These are phyloP conservation scores for Tremella fuciformis DNA, from an alignment of 768 basidiomycete species.

Conservation along the genomic window DNA sequence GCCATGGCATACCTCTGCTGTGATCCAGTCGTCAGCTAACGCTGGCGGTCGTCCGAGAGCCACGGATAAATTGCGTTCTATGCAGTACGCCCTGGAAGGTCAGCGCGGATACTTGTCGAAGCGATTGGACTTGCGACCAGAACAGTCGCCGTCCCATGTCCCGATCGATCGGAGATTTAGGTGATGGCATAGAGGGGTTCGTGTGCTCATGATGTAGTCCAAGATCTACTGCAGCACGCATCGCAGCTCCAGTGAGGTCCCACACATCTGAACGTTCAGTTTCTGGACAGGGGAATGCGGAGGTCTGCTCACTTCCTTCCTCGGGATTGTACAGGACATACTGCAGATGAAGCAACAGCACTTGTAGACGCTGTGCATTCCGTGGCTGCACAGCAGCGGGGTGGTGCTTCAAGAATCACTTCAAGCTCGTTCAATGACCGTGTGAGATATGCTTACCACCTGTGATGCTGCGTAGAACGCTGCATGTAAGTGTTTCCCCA, in stretches of 20 bases:
- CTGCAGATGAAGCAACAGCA: constrained; percentile 16
- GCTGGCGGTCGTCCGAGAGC: constrained; percentile 18
- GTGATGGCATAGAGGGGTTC: background rate
- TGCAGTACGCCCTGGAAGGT: constrained; percentile 20
- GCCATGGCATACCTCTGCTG: constrained; percentile 11
- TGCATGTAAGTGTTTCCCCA: background rate
- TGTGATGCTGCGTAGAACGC: background rate
- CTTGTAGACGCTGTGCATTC: constrained; percentile 13
- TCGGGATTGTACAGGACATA: constrained; percentile 22
- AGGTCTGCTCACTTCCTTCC: constrained; percentile 15
- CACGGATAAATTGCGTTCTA: constrained; percentile 17
- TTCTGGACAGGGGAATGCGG: background rate
- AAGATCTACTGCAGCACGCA: constrained; percentile 17
- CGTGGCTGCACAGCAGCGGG: background rate
- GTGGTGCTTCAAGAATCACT: background rate
- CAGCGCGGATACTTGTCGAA: background rate
- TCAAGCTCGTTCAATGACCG: background rate
- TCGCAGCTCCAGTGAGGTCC: constrained; percentile 19
- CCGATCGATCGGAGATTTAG: constrained; percentile 8
- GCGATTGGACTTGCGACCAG: constrained; percentile 22
- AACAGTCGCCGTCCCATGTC: constrained; percentile 26
- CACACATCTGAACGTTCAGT: constrained; percentile 12
- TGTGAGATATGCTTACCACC: background rate
- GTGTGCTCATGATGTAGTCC: constrained; percentile 16
- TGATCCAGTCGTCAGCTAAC: constrained; percentile 22